Percentiles rank a stretch among this genome's conserved stretches.
These are phyloP conservation scores for Amauroascus niger DNA, from an alignment of 2,329 filamentous ascomycete species.

Conservation along the genomic window DNA sequence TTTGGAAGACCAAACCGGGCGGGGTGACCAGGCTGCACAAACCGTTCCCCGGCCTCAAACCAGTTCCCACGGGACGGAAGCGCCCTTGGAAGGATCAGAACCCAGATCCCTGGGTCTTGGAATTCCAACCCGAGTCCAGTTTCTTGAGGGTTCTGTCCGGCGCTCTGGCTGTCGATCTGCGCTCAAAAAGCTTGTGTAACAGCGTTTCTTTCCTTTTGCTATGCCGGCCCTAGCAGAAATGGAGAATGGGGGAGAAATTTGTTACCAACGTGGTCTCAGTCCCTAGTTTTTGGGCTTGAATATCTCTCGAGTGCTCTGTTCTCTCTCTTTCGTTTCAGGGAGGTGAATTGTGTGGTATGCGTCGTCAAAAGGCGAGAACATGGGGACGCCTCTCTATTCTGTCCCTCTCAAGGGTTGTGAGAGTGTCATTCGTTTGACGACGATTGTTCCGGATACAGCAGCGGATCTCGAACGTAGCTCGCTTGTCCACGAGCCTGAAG, in stretches of 20 bases:
- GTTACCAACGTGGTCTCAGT: not conserved
- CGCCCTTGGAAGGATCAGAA: not conserved
- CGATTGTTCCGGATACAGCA: not conserved
- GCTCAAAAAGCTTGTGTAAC: conserved; percentile 4
- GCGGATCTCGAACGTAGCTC: conserved; percentile 1
- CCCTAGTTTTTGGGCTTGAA: not conserved
- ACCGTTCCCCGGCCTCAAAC: not conserved
- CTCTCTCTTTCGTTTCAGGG: not conserved
- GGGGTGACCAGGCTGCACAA: not conserved
- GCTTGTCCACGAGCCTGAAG: conserved; percentile 3
- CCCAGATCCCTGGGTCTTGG: conserved; percentile 1
- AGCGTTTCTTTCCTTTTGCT: not conserved
- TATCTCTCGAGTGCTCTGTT: no score
- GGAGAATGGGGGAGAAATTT: not conserved
- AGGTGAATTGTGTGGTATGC: not conserved
- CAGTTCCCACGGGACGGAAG: not conserved
- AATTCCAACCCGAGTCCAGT: not conserved
- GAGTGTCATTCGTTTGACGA: conserved; percentile 4
- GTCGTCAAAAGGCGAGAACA: not conserved
- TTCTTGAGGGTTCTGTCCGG: not conserved
- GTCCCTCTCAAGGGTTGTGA: not conserved
- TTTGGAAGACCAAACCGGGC: not conserved
- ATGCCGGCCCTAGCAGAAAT: not conserved
- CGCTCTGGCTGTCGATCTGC: not conserved
- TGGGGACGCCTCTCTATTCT: conserved; percentile 3